These are phyloP conservation scores for Stachybotrys chlorohalonatus DNA, from an alignment of 2,329 filamentous ascomycete species.

Conservation along the genomic window DNA sequence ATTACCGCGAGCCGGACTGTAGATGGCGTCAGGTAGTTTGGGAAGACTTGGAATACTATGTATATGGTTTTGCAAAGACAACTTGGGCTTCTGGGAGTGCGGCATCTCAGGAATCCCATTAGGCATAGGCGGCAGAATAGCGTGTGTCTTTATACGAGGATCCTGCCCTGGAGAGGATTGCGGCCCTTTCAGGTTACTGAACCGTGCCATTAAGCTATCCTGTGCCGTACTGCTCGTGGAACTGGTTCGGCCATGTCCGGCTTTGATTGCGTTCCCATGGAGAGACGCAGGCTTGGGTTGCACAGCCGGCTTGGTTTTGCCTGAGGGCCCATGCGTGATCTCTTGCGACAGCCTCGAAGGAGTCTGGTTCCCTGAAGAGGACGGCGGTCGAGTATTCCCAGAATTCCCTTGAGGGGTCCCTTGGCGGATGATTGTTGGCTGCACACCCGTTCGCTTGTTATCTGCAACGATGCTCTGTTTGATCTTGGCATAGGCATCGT, in stretches of 20 bases:
- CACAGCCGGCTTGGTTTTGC: constrained; percentile 35
- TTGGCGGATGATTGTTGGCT: constrained; percentile 22
- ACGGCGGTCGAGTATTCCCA: constrained; percentile 1
- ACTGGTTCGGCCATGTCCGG: constrained; percentile 18
- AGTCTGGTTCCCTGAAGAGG: background rate
- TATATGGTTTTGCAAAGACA: constrained; percentile 41
- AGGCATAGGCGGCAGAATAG: constrained; percentile 28
- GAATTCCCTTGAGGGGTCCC: constrained; percentile 8
- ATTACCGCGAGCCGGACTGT: constrained; percentile 67
- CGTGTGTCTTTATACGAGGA: constrained; percentile 42
- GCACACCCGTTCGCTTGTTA: constrained; percentile 52
- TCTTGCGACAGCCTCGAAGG: constrained; percentile 7
- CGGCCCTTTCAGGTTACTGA: constrained; percentile 44
- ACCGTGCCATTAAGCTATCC: constrained; percentile 43
- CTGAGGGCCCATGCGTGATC: constrained; percentile 3
- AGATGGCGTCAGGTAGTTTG: constrained; percentile 65
- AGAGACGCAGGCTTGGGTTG: constrained; percentile 61
- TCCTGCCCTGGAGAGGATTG: constrained; percentile 36
- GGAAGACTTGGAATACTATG: constrained; percentile 49
- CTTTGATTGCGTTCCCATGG: constrained; percentile 45
- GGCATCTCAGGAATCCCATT: constrained; percentile 47
- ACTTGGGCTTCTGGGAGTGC: constrained; percentile 28
- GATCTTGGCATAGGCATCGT: constrained; percentile 44
- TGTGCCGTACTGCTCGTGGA: constrained; percentile 23
- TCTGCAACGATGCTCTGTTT: constrained; percentile 53